Conservation (phyloP, 441 rosid genomes). For the Bocquillonia castaneifolia region DNA sequence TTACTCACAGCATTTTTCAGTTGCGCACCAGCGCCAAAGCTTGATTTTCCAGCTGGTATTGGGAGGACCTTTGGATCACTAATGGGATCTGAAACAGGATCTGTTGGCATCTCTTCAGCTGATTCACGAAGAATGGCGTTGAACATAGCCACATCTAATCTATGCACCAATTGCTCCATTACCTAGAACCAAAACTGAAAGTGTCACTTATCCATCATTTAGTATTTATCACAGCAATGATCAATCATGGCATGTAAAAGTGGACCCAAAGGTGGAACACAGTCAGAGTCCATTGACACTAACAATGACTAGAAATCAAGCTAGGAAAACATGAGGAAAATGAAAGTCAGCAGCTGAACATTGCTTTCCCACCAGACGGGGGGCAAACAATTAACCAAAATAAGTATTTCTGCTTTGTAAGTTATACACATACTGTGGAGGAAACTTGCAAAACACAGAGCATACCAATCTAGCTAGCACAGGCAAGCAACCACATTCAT, state of each 20-base stretch:
- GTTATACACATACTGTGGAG: conserved; percentile 2
- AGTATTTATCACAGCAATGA: too few relatives aligned
- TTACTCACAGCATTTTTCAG: conserved; percentile 71
- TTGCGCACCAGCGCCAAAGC: conserved; percentile 90
- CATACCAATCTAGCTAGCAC: conserved; percentile 78
- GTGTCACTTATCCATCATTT: conserved; percentile 11
- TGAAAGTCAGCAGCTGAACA: not conserved
- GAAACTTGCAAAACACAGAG: conserved; percentile 3
- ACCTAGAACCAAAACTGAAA: conserved; percentile 40
- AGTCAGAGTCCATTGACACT: not conserved
- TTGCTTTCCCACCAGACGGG: not conserved
- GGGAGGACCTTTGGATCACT: conserved; percentile 87
- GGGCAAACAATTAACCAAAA: not conserved
- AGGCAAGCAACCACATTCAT: conserved; percentile 87
- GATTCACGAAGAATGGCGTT: conserved; percentile 95
- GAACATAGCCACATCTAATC: conserved; percentile 95
- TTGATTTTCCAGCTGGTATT: conserved; percentile 75
- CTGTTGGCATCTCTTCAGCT: conserved; percentile 85
- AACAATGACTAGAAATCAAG: not conserved
- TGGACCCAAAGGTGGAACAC: not conserved
- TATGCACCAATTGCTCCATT: conserved; percentile 78
- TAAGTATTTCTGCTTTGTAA: not conserved
- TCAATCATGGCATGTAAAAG: not conserved
- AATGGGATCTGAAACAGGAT: conserved; percentile 90
- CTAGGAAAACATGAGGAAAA: not conserved